Conservation (phyloP, 306 rosid genomes). For the Hippophae gyantsensis region DNA sequence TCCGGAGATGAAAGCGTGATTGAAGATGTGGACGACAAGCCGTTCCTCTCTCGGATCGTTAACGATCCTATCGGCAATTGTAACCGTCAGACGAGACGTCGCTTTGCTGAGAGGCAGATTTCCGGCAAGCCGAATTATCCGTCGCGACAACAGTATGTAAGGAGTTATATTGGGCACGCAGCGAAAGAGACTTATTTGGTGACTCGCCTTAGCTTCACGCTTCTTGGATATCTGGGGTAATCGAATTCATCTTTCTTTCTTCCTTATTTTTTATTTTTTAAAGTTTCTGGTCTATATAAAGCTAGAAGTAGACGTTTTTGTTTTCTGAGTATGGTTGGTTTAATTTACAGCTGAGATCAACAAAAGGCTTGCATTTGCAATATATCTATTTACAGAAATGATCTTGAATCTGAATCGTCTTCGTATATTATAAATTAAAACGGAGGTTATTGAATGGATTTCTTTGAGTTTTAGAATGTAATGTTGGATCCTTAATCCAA, state of each 20-base stretch:
- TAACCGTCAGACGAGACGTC: conserved; percentile 26
- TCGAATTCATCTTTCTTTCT: neutral
- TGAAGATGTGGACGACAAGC: conserved; percentile 5
- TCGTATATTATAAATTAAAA: too few relatives aligned
- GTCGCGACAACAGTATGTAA: conserved; percentile 25
- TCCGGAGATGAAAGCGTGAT: neutral
- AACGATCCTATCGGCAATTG: conserved; percentile 13
- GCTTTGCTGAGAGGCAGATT: neutral
- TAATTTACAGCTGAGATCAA: too few relatives aligned
- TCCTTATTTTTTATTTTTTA: neutral
- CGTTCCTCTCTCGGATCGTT: conserved; percentile 13
- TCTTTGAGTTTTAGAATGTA: neutral
- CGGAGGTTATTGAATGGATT: too few relatives aligned
- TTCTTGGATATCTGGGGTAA: conserved; percentile 80
- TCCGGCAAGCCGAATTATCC: conserved; percentile 2
- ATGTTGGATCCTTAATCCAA: too few relatives aligned
- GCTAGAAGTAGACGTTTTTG: neutral
- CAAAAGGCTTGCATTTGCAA: neutral
- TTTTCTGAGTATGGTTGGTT: neutral
- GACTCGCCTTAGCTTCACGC: conserved; percentile 62
- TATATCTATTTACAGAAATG: too few relatives aligned
- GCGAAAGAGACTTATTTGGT: conserved; percentile 75
- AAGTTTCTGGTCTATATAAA: neutral
- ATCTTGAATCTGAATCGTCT: too few relatives aligned
- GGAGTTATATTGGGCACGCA: conserved; percentile 41